Evolutionary conservation across 352 stramenopile genomes (phyloP).

Genomic region (Phytophthora sojae): DNA sequence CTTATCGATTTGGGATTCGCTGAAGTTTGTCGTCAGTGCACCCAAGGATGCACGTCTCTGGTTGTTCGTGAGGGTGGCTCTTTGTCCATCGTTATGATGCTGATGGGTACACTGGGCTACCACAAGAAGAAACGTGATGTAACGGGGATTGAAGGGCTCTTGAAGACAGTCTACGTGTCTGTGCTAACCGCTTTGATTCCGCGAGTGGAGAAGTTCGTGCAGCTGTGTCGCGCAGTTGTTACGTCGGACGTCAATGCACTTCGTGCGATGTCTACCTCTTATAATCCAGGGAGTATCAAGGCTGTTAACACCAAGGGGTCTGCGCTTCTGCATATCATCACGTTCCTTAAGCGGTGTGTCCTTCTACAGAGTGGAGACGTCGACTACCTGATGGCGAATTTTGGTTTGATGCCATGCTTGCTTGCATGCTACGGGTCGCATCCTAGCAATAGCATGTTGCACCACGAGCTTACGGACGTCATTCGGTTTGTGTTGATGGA

Average conservation of each 20-base stretch:
- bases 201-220: slow-evolving; percentile 83
- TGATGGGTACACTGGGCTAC: slow-evolving; percentile 86
- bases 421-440: slow-evolving; percentile 82
- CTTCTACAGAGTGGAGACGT: slow-evolving; percentile 80
- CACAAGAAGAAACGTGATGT: slow-evolving; percentile 87
- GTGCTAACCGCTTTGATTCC: slow-evolving; percentile 64
- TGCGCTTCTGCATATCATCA: slow-evolving; percentile 77
- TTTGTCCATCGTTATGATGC: slow-evolving; percentile 89
- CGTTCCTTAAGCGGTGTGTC: slow-evolving; percentile 86
- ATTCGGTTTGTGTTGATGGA: slow-evolving; percentile 89
- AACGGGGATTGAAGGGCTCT: slow-evolving; percentile 67
- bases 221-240: slow-evolving; percentile 74
- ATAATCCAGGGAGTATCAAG: slow-evolving; percentile 46
- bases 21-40: slow-evolving; percentile 78
- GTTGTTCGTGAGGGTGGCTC: slow-evolving; percentile 81
- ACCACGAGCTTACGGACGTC: slow-evolving; percentile 88
- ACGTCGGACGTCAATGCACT: slow-evolving; percentile 55
- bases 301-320: slow-evolving; percentile 73
- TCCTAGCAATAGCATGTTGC: slow-evolving; percentile 83
- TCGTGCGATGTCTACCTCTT: slow-evolving; percentile 52
- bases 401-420: slow-evolving; percentile 84
- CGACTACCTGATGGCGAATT: slow-evolving; percentile 73
- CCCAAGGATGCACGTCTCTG: slow-evolving; percentile 57
- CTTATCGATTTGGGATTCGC: slow-evolving; percentile 84
- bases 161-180: slow-evolving; percentile 55